A percentile compares a stretch with the other conserved stretches of the same genome.
Conservation (phyloP, 306 rosid genomes). For the Purshia tridentata region DNA sequence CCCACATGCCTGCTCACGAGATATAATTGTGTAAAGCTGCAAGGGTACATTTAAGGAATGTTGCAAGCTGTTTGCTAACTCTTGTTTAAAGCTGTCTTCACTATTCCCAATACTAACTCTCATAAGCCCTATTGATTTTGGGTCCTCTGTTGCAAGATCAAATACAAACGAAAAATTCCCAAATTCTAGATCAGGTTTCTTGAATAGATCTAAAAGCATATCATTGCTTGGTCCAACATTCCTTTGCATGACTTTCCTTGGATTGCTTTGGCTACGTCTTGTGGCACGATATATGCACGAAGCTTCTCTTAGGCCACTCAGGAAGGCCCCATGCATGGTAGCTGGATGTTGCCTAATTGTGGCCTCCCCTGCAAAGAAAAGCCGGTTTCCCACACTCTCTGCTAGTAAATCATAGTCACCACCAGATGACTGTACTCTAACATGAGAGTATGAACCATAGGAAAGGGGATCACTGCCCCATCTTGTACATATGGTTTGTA, state of each 20-base stretch:
- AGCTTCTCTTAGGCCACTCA: constrained; percentile 96
- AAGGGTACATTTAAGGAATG: constrained; percentile 40
- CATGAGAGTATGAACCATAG: constrained; percentile 92
- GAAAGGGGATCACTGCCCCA: constrained; percentile 95
- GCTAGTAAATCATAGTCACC: constrained; percentile 83
- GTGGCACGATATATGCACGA: constrained; percentile 56
- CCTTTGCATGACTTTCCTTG: constrained; percentile 41
- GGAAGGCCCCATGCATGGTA: constrained; percentile 92
- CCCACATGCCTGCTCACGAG: constrained; percentile 63
- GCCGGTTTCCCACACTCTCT: constrained; percentile 67
- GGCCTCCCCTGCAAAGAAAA: constrained; percentile 97
- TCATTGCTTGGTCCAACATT: constrained; percentile 49
- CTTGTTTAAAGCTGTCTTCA: constrained; percentile 37
- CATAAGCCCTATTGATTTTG: constrained; percentile 61
- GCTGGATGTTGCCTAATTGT: constrained; percentile 92
- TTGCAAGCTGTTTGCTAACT: constrained; percentile 32
- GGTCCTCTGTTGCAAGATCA: constrained; percentile 55
- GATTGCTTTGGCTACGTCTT: constrained; percentile 37
- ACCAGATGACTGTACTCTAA: constrained; percentile 78
- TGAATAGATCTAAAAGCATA: constrained; percentile 56
- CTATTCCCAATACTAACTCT: constrained; percentile 45
- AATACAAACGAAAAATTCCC: constrained; percentile 65
- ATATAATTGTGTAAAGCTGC: constrained; percentile 60
- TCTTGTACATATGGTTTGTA: constrained; percentile 81
- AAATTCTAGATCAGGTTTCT: constrained; percentile 57